These are phyloP conservation scores for Dacryopinax spathularia DNA, from an alignment of 768 basidiomycete species.

Conservation along the genomic window DNA sequence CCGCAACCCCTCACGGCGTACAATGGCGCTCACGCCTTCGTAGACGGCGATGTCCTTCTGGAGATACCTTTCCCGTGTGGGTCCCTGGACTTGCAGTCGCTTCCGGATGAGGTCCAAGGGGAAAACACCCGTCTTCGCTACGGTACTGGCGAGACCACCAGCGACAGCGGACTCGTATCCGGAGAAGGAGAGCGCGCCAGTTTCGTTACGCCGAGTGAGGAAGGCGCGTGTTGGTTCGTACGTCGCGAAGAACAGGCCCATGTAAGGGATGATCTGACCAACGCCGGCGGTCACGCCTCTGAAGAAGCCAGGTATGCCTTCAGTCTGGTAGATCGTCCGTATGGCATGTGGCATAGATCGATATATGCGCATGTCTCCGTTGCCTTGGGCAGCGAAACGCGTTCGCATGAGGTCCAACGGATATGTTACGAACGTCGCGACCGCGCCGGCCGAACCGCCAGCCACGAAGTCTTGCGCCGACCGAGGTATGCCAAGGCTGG, in stretches of 20 bases:
- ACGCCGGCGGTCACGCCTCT: neutral
- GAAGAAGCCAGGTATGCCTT: neutral
- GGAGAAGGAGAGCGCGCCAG: neutral
- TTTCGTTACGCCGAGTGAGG: neutral
- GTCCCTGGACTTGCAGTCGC: neutral
- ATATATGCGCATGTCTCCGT: neutral
- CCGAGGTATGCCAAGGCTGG: neutral
- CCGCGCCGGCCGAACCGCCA: neutral
- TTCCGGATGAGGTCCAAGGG: constrained; percentile 1
- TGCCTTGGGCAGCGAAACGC: neutral
- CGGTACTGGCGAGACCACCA: neutral
- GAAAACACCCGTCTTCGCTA: neutral
- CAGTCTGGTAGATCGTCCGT: neutral
- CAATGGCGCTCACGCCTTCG: neutral
- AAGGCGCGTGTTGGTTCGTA: constrained; percentile 1
- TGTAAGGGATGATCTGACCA: neutral
- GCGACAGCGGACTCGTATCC: neutral
- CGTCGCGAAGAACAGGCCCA: neutral
- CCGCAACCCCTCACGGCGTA: neutral
- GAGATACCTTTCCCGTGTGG: neutral
- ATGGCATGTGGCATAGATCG: neutral
- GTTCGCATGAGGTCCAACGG: neutral
- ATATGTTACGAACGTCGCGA: neutral
- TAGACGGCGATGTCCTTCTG: neutral
- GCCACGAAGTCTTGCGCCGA: constrained; percentile 2